These are phyloP conservation scores for Citrus unshiu DNA, from an alignment of 345 rosid genomes.

Conservation along the genomic window DNA sequence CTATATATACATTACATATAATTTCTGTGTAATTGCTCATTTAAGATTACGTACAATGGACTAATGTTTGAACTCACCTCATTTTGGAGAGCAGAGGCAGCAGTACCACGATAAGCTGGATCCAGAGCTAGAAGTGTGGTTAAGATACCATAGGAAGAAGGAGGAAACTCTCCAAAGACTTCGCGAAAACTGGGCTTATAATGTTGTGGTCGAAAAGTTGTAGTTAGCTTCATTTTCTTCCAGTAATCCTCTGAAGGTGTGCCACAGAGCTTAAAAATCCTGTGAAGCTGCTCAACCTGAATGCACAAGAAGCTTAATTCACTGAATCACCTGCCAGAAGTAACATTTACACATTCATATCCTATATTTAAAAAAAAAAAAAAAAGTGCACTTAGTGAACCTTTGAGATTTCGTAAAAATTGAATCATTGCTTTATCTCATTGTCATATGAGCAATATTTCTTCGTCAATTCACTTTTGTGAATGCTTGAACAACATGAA, in stretches of 20 bases:
- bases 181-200: slow-evolving; percentile 66
- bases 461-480: not conserved
- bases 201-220: slow-evolving; percentile 69
- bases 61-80: slow-evolving; percentile 35
- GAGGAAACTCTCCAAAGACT: slow-evolving; percentile 56
- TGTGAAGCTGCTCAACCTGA: slow-evolving; percentile 90
- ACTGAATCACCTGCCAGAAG: slow-evolving; percentile 16
- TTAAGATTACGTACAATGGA: not conserved
- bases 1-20: not conserved
- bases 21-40: not conserved
- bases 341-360: not conserved
- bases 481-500: not conserved
- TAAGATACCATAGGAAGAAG: slow-evolving; percentile 51
- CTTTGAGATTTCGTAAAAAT: not conserved
- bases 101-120: slow-evolving; percentile 67
- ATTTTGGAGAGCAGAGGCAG: slow-evolving; percentile 59
- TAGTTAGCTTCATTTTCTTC: slow-evolving; percentile 62
- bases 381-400: not conserved
- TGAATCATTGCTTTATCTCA: not conserved
- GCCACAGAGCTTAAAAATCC: slow-evolving; percentile 85
- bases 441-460: not conserved
- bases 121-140: slow-evolving; percentile 62
- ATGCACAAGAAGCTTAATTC: slow-evolving; percentile 14
- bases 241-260: slow-evolving; percentile 81
- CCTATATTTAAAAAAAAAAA: not conserved